Evolutionary conservation across 2,329 filamentous ascomycete species (phyloP).

Genomic region (Ceratocystiopsis brevicomis): DNA sequence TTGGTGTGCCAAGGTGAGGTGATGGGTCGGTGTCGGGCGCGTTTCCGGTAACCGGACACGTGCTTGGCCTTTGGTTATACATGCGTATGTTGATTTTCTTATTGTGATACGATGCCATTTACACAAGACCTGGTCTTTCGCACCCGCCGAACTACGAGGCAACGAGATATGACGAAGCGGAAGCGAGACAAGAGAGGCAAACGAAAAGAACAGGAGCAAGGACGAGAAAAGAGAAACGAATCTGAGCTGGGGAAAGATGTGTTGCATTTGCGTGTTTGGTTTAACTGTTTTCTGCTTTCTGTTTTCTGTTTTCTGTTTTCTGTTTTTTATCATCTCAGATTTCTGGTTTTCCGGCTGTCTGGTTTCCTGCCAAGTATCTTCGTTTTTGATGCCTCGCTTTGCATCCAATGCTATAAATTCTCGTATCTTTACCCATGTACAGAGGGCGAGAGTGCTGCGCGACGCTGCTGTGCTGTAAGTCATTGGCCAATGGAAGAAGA

Average conservation of each 20-base stretch:
- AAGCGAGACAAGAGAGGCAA: too few species aligned
- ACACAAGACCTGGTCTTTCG: too few species aligned
- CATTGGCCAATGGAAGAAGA: too few species aligned
- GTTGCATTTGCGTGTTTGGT: not conserved
- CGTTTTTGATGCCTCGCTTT: conserved; percentile 2
- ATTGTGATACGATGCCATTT: not conserved
- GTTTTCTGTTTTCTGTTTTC: not conserved
- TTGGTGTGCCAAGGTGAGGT: conserved; percentile 98
- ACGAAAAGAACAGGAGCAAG: too few species aligned
- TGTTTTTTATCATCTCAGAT: not conserved
- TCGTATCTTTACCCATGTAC: too few species aligned
- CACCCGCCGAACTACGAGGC: too few species aligned
- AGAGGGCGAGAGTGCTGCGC: too few species aligned
- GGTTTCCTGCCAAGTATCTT: not conserved
- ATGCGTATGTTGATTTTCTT: not conserved
- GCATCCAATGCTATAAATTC: too few species aligned
- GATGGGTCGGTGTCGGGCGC: conserved; percentile 88
- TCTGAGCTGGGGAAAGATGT: not conserved
- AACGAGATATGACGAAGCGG: too few species aligned
- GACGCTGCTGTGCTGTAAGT: too few species aligned
- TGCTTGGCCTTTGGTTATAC: not conserved
- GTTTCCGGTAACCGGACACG: conserved; percentile 44
- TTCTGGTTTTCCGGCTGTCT: not conserved
- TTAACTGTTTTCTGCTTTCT: not conserved
- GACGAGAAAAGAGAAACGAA: too few species aligned